Evolutionary conservation across 306 rosid species (phyloP), one percentile per base, ranked within the genome.

Genomic region (Quercus mongolica): DNA sequence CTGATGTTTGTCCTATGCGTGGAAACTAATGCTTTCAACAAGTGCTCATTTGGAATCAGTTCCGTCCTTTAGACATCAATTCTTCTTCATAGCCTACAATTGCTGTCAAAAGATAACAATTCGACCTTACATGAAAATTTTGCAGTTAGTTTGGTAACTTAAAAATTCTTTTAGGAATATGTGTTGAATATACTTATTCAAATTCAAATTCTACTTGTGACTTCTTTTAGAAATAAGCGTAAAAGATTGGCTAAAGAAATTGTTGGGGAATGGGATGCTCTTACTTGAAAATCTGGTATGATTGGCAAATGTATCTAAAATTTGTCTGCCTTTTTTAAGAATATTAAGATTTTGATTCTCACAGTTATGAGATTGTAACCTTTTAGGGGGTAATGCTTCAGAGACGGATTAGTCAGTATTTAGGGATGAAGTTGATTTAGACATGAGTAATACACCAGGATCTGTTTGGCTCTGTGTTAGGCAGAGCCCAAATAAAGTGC

Each of bases 1-100:
- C 13, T 84, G 90, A 92, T 81, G 79, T 20, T 54, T 52, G 46
- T 73, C 57, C 56, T 15, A 6, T 44, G 10, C 35, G 12, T 77
- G 71, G 26, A 69, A 26, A 76, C 31, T 13, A 26, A n/a, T 73
- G 26, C 18, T 69, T 7, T 41, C 2, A 7, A 41, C 46, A 2
- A 41, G 46, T 41, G 46, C 46, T 41, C 46, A 75, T 30, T 26
- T 44, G 56, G 72, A 80, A 75, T 46, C 54, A 58, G 26, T 31
- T 11, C 9, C 23, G 3, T 61, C 56, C 54, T 52, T 57, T 57
- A 55, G 57, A 49, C 38, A 15, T 33, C 30, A 33, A 68, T 59
- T 59, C 30, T 23, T 23, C 17, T 63, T 74, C 62, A 25, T 63
- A 30, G 74, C 57, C 46, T 25, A 46, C 28, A 41, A 67, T 41